Conservation (phyloP, 768 basidiomycete species). For the Tephrocybe sp. region DNA sequence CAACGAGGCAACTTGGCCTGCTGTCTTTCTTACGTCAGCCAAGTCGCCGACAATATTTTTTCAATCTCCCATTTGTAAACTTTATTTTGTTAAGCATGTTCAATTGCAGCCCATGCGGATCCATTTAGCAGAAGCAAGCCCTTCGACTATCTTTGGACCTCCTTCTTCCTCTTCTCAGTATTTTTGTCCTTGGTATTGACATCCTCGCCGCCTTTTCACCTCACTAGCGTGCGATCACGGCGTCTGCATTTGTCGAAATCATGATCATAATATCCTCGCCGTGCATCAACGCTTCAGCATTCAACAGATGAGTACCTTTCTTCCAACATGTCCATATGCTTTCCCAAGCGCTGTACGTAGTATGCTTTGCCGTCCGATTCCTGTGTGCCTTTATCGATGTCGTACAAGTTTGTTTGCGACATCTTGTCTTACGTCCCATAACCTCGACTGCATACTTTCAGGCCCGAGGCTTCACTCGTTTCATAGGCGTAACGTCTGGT, state of each 20-base stretch:
- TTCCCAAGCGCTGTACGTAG: background rate
- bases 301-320: constrained; percentile 10
- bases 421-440: background rate
- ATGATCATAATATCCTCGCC: background rate
- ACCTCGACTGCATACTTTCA: background rate
- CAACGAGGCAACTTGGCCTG: constrained; percentile 1
- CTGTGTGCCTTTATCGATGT: background rate
- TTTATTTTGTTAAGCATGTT: constrained; percentile 2
- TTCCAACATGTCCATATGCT: constrained; percentile 10
- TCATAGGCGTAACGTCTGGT: background rate
- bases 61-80: constrained; percentile 13
- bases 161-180: background rate
- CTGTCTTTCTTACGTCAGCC: constrained; percentile 20
- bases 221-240: constrained; percentile 5
- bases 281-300: background rate
- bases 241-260: background rate
- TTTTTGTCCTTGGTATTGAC: background rate
- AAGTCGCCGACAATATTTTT: constrained; percentile 24
- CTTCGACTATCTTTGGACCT: background rate
- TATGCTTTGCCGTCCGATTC: background rate
- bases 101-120: background rate
- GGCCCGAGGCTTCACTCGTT: background rate
- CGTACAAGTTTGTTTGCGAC: background rate
- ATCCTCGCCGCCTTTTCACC: background rate
- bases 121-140: background rate